These are phyloP conservation scores for Calocybe indica DNA, from an alignment of 768 basidiomycete species.

Conservation along the genomic window DNA sequence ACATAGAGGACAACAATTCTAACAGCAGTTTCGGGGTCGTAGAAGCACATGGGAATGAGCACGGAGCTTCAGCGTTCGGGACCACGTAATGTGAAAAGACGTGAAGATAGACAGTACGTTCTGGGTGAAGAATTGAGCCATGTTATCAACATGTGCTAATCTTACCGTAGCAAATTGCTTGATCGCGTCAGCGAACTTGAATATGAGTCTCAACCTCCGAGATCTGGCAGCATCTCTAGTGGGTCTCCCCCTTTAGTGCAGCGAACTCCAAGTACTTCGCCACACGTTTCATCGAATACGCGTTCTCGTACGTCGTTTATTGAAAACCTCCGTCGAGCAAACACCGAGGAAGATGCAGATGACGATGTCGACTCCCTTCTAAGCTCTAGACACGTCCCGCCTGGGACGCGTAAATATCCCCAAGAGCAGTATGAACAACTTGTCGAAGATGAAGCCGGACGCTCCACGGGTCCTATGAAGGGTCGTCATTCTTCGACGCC, in stretches of 20 bases:
- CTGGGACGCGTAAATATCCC: constrained; percentile 35
- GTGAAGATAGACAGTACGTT: constrained; percentile 59
- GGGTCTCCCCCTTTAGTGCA: constrained; percentile 20
- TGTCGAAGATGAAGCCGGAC: constrained; percentile 42
- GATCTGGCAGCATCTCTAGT: constrained; percentile 12
- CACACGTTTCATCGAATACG: constrained; percentile 38
- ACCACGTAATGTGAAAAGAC: constrained; percentile 57
- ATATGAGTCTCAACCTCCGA: constrained; percentile 25
- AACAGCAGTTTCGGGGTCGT: constrained; percentile 20
- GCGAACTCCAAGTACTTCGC: constrained; percentile 40
- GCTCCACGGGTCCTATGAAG: constrained; percentile 18
- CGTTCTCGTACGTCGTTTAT: constrained; percentile 39
- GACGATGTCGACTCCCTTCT: constrained; percentile 42
- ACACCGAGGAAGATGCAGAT: constrained; percentile 37
- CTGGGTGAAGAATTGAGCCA: background rate
- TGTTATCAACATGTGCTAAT: constrained; percentile 14
- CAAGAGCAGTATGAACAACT: constrained; percentile 33
- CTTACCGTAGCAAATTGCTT: constrained; percentile 31
- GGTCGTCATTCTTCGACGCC: constrained; percentile 6
- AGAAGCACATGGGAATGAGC: constrained; percentile 58
- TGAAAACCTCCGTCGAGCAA: constrained; percentile 41
- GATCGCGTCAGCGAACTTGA: constrained; percentile 63
- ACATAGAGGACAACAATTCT: constrained; percentile 18
- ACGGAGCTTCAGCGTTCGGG: constrained; percentile 54
- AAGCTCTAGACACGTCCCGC: constrained; percentile 39